Percentiles rank a stretch among this genome's conserved stretches.
phyloP scores from a whole-genome alignment of 106 monocot genomes.

The Cymbidium sinense region DNA sequence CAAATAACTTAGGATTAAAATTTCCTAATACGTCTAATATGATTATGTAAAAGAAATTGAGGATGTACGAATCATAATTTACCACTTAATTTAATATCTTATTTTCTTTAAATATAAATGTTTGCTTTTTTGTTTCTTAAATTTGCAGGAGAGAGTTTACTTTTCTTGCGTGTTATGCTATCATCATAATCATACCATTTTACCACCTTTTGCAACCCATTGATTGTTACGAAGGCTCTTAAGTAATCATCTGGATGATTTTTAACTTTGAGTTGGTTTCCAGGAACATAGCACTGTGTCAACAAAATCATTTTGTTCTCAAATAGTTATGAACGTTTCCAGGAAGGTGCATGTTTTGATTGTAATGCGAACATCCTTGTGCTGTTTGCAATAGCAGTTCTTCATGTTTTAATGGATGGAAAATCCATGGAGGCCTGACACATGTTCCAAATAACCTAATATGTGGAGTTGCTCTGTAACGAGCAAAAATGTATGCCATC shows the following conservation, averaged over 20 bases:
- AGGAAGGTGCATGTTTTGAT: neutral
- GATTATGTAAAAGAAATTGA: no score
- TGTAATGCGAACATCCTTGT: neutral
- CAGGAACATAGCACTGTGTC: neutral
- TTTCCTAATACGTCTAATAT: no score
- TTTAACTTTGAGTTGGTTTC: neutral
- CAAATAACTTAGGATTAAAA: no score
- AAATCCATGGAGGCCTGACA: neutral
- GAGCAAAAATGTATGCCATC: conserved; percentile 18
- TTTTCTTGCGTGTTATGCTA: no score
- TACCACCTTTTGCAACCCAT: neutral
- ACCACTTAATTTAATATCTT: no score
- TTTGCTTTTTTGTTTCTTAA: no score
- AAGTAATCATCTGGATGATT: neutral
- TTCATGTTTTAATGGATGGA: neutral
- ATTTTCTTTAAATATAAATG: no score
- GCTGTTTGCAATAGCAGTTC: neutral
- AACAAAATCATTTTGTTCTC: neutral
- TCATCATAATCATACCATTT: no score
- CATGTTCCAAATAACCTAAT: neutral
- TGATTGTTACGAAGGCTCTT: neutral
- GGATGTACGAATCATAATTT: no score
- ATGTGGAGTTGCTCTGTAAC: neutral
- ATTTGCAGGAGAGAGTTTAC: no score
- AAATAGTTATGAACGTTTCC: neutral